A percentile compares a stretch with the other conserved stretches of the same genome.
phyloP scores from a whole-genome alignment of 1,139 yeast species.

The Saccharomycopsis hybrid region DNA sequence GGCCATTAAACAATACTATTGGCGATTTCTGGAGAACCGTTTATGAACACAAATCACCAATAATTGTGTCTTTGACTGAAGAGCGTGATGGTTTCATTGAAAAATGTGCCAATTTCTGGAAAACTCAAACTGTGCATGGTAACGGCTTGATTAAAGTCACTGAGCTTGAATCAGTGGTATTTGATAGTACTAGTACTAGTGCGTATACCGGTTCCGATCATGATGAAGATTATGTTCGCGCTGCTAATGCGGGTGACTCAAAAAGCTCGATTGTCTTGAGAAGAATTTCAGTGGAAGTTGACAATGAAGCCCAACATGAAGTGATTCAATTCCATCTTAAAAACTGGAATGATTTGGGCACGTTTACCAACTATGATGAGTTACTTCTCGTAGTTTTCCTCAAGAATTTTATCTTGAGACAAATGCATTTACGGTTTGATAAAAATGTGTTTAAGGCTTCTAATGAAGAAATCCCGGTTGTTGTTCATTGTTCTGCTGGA shows the following conservation, averaged over 20 bases:
- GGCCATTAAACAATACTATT: conserved; percentile 70
- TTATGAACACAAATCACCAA: conserved; percentile 51
- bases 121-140: conserved; percentile 20
- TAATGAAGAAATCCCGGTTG: conserved; percentile 35
- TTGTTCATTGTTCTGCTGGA: conserved; percentile 88
- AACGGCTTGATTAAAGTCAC: conserved; percentile 9
- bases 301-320: conserved; percentile 23
- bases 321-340: conserved; percentile 66
- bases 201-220: background rate
- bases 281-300: conserved; percentile 32
- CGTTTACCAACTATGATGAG: conserved; percentile 25
- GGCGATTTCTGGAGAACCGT: conserved; percentile 80
- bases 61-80: conserved; percentile 66
- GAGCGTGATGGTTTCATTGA: conserved; percentile 44
- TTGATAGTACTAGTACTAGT: background rate
- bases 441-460: conserved; percentile 20
- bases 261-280: conserved; percentile 29
- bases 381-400: conserved; percentile 15
- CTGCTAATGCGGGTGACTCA: background rate
- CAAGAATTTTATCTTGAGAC: conserved; percentile 20
- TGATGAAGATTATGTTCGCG: background rate
- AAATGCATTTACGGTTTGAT: conserved; percentile 21
- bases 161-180: background rate
- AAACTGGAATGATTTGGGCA: conserved; percentile 80
- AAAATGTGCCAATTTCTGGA: conserved; percentile 56